A percentile compares a stretch with the other conserved stretches of the same genome.
phyloP scores from a whole-genome alignment of 2,329 filamentous ascomycete genomes.

The Mycosphaerella sp. region DNA sequence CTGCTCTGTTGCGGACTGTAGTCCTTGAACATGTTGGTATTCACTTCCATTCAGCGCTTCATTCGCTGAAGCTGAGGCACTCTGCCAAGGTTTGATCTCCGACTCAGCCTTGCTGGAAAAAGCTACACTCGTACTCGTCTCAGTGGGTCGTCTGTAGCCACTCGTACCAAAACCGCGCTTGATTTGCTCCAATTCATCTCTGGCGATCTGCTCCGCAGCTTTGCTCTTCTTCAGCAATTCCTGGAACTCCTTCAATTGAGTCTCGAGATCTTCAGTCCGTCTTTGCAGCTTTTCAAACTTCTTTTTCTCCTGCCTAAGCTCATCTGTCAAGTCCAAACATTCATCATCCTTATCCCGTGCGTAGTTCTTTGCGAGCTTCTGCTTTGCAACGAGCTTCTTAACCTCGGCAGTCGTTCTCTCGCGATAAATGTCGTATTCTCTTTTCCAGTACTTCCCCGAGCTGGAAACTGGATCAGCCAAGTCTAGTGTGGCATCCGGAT shows the following conservation, averaged over 20 bases:
- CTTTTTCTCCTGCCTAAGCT: constrained; percentile 62
- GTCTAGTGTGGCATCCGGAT: constrained; percentile 59
- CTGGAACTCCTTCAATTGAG: constrained; percentile 48
- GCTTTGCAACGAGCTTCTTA: constrained; percentile 72
- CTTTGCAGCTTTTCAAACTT: constrained; percentile 60
- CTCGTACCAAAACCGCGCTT: constrained; percentile 13
- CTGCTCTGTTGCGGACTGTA: neutral
- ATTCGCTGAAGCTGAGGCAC: neutral
- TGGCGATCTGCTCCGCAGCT: constrained; percentile 5
- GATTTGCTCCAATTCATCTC: constrained; percentile 10
- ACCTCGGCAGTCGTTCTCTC: constrained; percentile 66
- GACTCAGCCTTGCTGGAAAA: constrained; percentile 3
- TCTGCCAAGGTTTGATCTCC: constrained; percentile 1
- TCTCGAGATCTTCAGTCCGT: constrained; percentile 55
- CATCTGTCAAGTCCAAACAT: constrained; percentile 58
- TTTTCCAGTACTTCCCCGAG: constrained; percentile 75
- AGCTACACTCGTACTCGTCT: neutral
- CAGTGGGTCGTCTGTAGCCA: constrained; percentile 9
- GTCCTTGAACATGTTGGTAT: neutral
- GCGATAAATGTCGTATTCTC: constrained; percentile 67
- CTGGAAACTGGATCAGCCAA: constrained; percentile 67
- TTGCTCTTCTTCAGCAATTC: constrained; percentile 21
- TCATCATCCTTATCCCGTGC: constrained; percentile 72
- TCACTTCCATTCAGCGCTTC: neutral
- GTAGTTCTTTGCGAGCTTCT: constrained; percentile 71